Conservation (phyloP, 768 basidiomycete genomes). For the Termitomyces sp. region DNA sequence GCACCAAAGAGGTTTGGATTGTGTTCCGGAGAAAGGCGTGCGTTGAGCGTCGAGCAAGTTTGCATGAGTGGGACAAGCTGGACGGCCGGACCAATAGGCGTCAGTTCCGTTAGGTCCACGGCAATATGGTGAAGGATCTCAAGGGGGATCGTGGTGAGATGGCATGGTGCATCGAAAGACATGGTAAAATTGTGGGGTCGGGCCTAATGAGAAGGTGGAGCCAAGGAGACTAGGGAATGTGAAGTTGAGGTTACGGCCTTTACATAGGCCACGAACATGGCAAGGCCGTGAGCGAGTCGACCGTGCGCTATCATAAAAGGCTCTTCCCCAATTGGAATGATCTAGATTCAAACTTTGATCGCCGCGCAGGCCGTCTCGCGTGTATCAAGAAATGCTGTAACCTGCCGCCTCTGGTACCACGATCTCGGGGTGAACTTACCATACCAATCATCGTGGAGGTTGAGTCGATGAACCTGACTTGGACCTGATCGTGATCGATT, state of each 20-base stretch:
- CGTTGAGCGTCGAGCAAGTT: conserved; percentile 34
- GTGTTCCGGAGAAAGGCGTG: conserved; percentile 22
- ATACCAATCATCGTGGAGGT: neutral
- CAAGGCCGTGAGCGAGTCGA: neutral
- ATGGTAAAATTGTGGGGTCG: neutral
- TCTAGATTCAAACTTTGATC: conserved; percentile 3
- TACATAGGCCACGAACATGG: neutral
- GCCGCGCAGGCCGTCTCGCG: neutral
- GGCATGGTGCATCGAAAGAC: neutral
- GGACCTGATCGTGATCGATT: neutral
- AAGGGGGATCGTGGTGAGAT: neutral
- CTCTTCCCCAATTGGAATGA: neutral
- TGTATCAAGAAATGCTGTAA: neutral
- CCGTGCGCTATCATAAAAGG: neutral
- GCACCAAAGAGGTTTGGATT: conserved; percentile 41
- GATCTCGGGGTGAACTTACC: neutral
- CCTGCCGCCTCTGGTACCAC: neutral
- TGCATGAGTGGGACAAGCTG: conserved; percentile 43
- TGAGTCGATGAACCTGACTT: neutral
- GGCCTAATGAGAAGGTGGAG: neutral
- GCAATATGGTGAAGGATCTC: conserved; percentile 2
- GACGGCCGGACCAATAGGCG: conserved; percentile 39
- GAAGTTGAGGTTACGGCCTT: neutral
- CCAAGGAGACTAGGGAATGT: neutral
- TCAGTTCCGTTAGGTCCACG: neutral